Evolutionary conservation across 2,329 filamentous ascomycete genomes (phyloP), one percentile per base, ranked within the genome.

Genomic region (Fusarium caatingaense): DNA sequence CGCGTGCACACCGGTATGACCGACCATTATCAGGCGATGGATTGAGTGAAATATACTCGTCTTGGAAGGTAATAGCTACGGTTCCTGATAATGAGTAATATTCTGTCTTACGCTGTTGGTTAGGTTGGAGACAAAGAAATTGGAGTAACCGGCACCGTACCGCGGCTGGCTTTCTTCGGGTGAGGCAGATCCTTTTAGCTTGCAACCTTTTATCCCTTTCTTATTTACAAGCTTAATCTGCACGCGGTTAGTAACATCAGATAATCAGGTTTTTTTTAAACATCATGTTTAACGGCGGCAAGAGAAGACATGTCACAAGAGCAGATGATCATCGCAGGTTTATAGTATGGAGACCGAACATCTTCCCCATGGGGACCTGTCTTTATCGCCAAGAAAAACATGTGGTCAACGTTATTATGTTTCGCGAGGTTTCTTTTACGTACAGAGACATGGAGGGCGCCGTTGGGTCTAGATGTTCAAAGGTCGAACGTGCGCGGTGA

Each of bases 381-480:
- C 30, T 53, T 60, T 65, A 65, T 65, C 60, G 53, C 55, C 61
- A 47, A 66, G 61, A 34, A 66, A 51, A 66, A 66, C 62, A 48
- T 55, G 54, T 66, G 44, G 63, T 66, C 61, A 66, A 61, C 8
- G 48, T 61, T 66, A 66, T 66, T 61, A 60, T 66, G 53, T 61
- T 41, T 56, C 40, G 41, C 30, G 18, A 16, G 63, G 37, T 66
- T 66, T 66, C 55, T 66, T 66, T 66, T 66, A 66, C 63, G 63
- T 66, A 66, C 63, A 61, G 50, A 53, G 34, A 47, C 32, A 37
- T 41, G 32, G 48, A 54, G 46, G 30, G 20, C 30, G 12, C 21
- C 63, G 55, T 40, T 49, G 47, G 34, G 44, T 60, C 60, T 47
- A 50, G 60, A 65, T 46, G 62, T 65, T 64, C 30, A 32, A 32